phyloP scores from a whole-genome alignment of 441 rosid genomes.

The Monsonia emarginata region DNA sequence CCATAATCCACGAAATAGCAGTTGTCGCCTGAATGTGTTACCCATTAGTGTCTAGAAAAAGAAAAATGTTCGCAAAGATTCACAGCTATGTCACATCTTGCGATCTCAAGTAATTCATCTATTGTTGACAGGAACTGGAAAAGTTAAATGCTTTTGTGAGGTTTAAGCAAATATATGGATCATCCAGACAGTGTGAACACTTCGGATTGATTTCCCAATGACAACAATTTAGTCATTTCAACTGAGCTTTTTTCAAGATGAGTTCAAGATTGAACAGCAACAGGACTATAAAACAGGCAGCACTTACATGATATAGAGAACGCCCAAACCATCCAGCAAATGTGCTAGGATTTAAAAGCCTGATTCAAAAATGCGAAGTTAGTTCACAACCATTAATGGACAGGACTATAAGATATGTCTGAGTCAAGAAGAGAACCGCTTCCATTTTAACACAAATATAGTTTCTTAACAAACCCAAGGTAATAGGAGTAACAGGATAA shows the following conservation, averaged over 20 bases:
- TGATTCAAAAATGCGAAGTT: conserved; percentile 25
- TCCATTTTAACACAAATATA: conserved; percentile 10
- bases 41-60: conserved; percentile 1
- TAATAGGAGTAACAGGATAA: not conserved
- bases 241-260: not conserved
- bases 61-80: not conserved
- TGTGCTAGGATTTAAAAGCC: conserved; percentile 97
- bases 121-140: not conserved
- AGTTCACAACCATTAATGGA: conserved; percentile 8
- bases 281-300: conserved; percentile 8
- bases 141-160: not conserved
- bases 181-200: no score
- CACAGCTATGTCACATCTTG: not conserved
- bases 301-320: conserved; percentile 89
- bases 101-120: conserved; percentile 5
- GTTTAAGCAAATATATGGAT: not conserved
- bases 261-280: not conserved
- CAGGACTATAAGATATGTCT: not conserved
- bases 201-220: not conserved
- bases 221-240: not conserved
- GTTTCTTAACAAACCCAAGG: not conserved
- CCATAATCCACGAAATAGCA: not conserved
- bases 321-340: conserved; percentile 99
- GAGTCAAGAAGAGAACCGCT: not conserved
- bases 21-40: not conserved